Evolutionary conservation across 345 rosid species (phyloP), one percentile per base, ranked within the genome.

Genomic region (Ailanthus altissimus): DNA sequence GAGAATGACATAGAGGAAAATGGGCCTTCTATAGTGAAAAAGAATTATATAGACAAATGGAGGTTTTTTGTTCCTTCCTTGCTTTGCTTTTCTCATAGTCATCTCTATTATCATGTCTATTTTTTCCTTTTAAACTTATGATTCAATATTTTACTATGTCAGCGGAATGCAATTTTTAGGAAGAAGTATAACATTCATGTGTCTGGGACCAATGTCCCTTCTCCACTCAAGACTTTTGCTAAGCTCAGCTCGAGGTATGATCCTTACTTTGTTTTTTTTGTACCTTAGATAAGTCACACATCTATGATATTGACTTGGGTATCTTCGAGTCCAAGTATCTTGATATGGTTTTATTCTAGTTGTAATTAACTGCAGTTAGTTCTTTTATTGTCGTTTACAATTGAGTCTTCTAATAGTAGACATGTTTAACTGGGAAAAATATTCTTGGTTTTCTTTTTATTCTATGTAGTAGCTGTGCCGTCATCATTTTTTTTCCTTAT

Each of bases 161-260:
- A 95, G 99, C 80, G 72, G n/a, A 97, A 93, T 84, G 86, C 92
- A 25, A 46, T 92, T 77, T 71, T 86, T 42, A 84, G 97, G 84
- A 95, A 95, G 84, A 86, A 83, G 82, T 80, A 86, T 79, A 86
- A 77, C 81, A 89, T 95, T 84, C 98, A 95, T 82, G 92, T 93
- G 45, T 86, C 93, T n/a, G 94, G 96, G 67, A 84, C 79, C 81
- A 88, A 88, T 59, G 83, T 92, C 50, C 94, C 99, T 54, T 77
- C 99, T 5, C 98, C 98, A 0, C 89, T 95, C 56, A 86, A 82
- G 78, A 81, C 83, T 84, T 93, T 95, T 51, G 79, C 88, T 0
- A 96, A 95, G 75, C 79, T 95, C 68, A 80, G 84, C 65, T 86
- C 90, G 1, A 89, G 97, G 99, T 95, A 77, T 65, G 74, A 69